Evolutionary conservation across 345 rosid genomes (phyloP).

Genomic region (Brassica cretica): DNA sequence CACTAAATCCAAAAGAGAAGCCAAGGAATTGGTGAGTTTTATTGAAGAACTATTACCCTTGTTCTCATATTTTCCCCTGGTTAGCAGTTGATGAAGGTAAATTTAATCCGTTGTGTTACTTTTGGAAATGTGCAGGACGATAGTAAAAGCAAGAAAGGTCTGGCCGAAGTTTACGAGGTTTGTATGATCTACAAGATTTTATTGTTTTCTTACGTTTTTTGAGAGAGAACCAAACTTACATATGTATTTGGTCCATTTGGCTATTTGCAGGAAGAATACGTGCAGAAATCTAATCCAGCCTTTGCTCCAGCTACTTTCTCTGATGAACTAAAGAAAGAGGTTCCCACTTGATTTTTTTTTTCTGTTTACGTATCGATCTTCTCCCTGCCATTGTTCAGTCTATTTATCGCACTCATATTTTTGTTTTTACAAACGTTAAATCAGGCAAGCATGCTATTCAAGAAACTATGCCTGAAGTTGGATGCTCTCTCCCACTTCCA

Average conservation of each 20-base stretch:
- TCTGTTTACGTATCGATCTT: background rate
- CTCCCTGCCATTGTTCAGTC: conserved; percentile 3
- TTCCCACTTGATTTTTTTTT: conserved; percentile 3
- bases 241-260: conserved; percentile 6
- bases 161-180: conserved; percentile 99
- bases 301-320: conserved; percentile 71
- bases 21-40: conserved; percentile 66
- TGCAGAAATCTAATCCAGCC: conserved; percentile 65
- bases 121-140: conserved; percentile 67
- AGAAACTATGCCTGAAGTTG: conserved; percentile 85
- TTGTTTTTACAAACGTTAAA: conserved; percentile 14
- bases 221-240: conserved; percentile 17
- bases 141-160: conserved; percentile 89
- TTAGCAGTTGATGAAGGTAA: conserved; percentile 3
- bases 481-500: conserved; percentile 98
- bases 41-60: background rate
- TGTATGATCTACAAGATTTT: conserved; percentile 25
- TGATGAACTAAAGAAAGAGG: conserved; percentile 92
- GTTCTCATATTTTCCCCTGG: background rate
- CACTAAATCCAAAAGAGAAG: conserved; percentile 65
- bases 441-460: conserved; percentile 79
- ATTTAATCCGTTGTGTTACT: conserved; percentile 10
- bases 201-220: background rate
- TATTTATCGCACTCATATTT: conserved; percentile 5
- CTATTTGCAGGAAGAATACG: conserved; percentile 75